Evolutionary conservation across 169 alveolate species (phyloP).

Genomic region (Cryptosporidium baileyi): DNA sequence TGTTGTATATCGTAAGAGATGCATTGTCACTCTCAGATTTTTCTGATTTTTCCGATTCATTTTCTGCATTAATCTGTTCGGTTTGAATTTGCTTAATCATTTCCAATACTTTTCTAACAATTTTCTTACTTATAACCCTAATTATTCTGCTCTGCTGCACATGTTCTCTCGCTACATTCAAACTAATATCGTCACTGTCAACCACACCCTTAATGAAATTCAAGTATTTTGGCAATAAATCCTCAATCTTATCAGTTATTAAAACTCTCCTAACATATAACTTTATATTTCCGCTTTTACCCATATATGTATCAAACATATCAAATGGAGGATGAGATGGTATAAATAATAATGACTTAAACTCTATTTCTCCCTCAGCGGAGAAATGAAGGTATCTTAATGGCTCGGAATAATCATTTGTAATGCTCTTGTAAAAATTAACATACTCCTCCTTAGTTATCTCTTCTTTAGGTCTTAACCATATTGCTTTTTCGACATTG

Average conservation of each 20-base stretch:
- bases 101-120: constrained; percentile 95
- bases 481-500: constrained; percentile 97
- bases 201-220: constrained; percentile 93
- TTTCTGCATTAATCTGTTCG: constrained; percentile 77
- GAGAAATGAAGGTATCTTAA: constrained; percentile 96
- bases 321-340: constrained; percentile 94
- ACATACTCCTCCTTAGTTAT: constrained; percentile 94
- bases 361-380: constrained; percentile 99
- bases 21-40: constrained; percentile 83
- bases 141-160: constrained; percentile 92
- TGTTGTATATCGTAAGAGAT: constrained; percentile 67
- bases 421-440: constrained; percentile 92
- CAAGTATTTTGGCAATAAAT: constrained; percentile 92
- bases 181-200: constrained; percentile 94
- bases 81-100: constrained; percentile 80
- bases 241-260: constrained; percentile 92
- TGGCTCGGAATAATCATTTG: constrained; percentile 95
- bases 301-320: constrained; percentile 89
- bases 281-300: constrained; percentile 59
- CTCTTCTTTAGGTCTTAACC: constrained; percentile 96
- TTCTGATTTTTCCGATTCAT: constrained; percentile 77
- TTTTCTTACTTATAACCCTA: constrained; percentile 93
- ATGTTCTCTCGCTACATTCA: constrained; percentile 93
- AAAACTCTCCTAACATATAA: constrained; percentile 88
- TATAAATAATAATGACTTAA: constrained; percentile 94